A percentile compares a stretch with the other conserved stretches of the same genome.
Conservation (phyloP, 2,329 filamentous ascomycete genomes). For the Trichoderma atrobrunneum region DNA sequence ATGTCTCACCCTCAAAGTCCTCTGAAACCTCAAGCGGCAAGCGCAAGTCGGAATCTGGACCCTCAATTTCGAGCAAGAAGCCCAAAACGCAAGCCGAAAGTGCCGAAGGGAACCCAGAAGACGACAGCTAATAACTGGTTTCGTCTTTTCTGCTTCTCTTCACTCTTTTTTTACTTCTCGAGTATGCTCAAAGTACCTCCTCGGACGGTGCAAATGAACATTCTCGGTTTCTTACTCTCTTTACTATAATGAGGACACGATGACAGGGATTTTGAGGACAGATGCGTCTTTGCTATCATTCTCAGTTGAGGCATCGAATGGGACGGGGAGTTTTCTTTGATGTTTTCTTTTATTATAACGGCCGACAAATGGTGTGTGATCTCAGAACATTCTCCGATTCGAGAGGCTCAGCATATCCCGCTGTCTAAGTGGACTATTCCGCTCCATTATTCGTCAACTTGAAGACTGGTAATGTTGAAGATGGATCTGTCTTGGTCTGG, state of each 20-base stretch:
- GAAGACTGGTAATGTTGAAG: slow-evolving; percentile 5
- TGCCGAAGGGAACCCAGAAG: slow-evolving; percentile 41
- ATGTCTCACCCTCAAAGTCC: slow-evolving; percentile 26
- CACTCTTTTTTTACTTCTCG: not conserved
- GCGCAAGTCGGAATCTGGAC: slow-evolving; percentile 56
- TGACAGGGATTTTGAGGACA: slow-evolving; percentile 17
- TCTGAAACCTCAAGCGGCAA: slow-evolving; percentile 47
- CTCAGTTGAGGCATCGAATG: slow-evolving; percentile 14
- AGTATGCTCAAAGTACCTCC: not conserved
- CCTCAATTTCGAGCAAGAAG: slow-evolving; percentile 53
- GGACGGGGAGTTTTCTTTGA: slow-evolving; percentile 18
- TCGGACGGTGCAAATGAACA: slow-evolving; percentile 23
- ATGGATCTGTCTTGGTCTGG: slow-evolving; percentile 31
- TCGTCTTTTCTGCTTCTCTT: slow-evolving; percentile 28
- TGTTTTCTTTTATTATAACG: slow-evolving; percentile 10
- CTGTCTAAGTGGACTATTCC: not conserved
- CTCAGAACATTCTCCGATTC: not conserved
- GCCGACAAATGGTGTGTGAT: slow-evolving; percentile 18
- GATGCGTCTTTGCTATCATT: slow-evolving; percentile 14
- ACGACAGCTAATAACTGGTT: slow-evolving; percentile 37
- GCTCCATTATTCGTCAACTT: not conserved
- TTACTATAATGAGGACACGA: slow-evolving; percentile 38
- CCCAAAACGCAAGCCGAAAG: slow-evolving; percentile 49
- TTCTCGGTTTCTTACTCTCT: slow-evolving; percentile 7
- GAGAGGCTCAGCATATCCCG: not conserved